A percentile compares a stretch with the other conserved stretches of the same genome.
Evolutionary conservation across 148 eudicot species (phyloP).

Genomic region (Chenopodium album): DNA sequence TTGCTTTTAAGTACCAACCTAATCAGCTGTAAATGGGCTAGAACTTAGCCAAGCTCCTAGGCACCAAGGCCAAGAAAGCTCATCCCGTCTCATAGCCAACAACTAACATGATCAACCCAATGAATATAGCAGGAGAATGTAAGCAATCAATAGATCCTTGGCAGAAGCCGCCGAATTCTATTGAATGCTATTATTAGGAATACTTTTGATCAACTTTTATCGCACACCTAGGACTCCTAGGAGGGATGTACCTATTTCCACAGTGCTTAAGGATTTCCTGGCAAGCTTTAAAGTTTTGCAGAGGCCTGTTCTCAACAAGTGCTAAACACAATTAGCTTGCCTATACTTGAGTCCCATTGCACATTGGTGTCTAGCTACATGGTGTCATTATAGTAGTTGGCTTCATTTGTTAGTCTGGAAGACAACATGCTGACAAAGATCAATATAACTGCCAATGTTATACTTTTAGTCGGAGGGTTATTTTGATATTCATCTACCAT

Average conservation of each 20-base stretch:
- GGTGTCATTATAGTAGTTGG: too few species aligned
- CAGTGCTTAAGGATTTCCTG: not conserved
- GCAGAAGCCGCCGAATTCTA: not conserved
- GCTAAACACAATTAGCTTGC: too few species aligned
- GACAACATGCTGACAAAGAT: too few species aligned
- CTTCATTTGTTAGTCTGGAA: too few species aligned
- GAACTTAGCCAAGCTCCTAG: not conserved
- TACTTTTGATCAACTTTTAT: too few species aligned
- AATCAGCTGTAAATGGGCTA: not conserved
- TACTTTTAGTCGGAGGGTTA: too few species aligned
- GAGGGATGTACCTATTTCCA: not conserved
- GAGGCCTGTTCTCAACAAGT: not conserved
- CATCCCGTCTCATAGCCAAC: not conserved
- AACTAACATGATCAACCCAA: not conserved
- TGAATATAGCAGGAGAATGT: not conserved
- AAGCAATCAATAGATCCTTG: not conserved
- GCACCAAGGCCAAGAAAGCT: not conserved
- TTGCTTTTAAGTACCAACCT: not conserved
- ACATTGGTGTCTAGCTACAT: slow-evolving; percentile 8
- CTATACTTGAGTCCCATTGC: not conserved
- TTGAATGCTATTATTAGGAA: too few species aligned
- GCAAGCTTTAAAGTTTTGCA: not conserved
- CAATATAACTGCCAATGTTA: too few species aligned
- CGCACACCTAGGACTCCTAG: not conserved
- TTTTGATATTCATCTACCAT: too few species aligned